Evolutionary conservation across 1,139 yeast species (phyloP).

Genomic region (Yamadazyma atmosphaerica): DNA sequence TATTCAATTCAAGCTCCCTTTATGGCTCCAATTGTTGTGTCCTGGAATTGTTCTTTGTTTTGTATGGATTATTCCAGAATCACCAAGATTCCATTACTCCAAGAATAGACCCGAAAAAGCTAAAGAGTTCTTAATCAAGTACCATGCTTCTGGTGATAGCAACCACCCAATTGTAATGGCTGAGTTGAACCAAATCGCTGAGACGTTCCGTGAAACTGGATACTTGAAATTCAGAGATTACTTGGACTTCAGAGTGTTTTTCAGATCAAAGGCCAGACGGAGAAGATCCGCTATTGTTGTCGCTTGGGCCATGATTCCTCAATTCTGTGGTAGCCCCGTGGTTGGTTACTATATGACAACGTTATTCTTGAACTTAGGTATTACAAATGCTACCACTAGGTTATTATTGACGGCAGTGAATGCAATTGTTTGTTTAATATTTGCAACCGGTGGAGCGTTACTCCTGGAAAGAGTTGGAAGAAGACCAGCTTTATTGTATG

Average conservation of each 20-base stretch:
- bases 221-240: constrained; percentile 8
- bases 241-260: constrained; percentile 9
- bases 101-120: constrained; percentile 42
- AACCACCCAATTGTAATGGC: constrained; percentile 19
- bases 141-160: constrained; percentile 20
- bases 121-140: constrained; percentile 20
- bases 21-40: constrained; percentile 17
- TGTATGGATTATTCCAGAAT: constrained; percentile 50
- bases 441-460: constrained; percentile 17
- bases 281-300: constrained; percentile 7
- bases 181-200: constrained; percentile 21
- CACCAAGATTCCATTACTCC: constrained; percentile 55
- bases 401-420: constrained; percentile 18
- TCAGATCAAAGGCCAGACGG: constrained; percentile 7
- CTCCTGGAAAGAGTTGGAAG: constrained; percentile 14
- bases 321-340: constrained; percentile 18
- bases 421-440: constrained; percentile 13
- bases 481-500: constrained; percentile 15
- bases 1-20: constrained; percentile 16
- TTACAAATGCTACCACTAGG: constrained; percentile 15
- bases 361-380: constrained; percentile 17
- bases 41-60: constrained; percentile 13
- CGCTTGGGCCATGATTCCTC: constrained; percentile 11
- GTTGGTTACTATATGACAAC: constrained; percentile 19
- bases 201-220: constrained; percentile 11